Base-by-base conservation (phyloP, 2,329 filamentous ascomycete genomes). In the Hymenoscyphus infarciens region DNA sequence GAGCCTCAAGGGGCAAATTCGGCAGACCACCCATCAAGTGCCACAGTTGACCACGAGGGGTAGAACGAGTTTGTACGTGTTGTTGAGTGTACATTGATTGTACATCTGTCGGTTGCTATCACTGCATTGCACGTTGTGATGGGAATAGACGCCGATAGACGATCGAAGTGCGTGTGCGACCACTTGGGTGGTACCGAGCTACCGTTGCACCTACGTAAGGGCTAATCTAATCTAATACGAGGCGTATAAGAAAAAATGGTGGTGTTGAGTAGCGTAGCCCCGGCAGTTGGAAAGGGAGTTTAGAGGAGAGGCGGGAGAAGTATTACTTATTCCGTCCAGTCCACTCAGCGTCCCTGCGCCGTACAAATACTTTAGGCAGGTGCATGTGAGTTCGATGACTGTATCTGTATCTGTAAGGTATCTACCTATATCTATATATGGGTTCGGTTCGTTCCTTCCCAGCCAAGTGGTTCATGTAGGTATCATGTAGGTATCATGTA, bases 1-100 rank as follows among this genome's bases (percentile, higher is more conserved):
- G 33, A 56, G 54, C 54, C 54, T 56, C 54, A 56, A 33, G 54
- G 54, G 54, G 27, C 8, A 5, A 19, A 35, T 35, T 27, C 54
- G 29, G 15, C 54, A 56, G 27, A 27, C 54, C 29, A 10, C 15
- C 33, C 54, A 56, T 31, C 16, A 31, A 31, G n/a, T 31, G 19
- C n/a, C 42, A 49, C 42, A 49, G 19, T 22, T 49, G 42, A 49
- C 42, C 42, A 49, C n/a, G 10, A 22, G 42, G n/a, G 19, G 19
- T 22, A 49, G 42, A 49, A 49, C n/a, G 7, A 22, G 6, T 22
- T 19, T n/a, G n/a, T n/a, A n/a, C n/a, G n/a, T n/a, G n/a, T n/a
- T n/a, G n/a, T n/a, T n/a, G n/a, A n/a, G 42, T 22, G 25, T 19
- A 49, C 25, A 19, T 22, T 25, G 5, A 25, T 22, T 49, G 19